Base-by-base conservation (phyloP, 2,329 filamentous ascomycete genomes). In the Chaetomiaceae sp. region DNA sequence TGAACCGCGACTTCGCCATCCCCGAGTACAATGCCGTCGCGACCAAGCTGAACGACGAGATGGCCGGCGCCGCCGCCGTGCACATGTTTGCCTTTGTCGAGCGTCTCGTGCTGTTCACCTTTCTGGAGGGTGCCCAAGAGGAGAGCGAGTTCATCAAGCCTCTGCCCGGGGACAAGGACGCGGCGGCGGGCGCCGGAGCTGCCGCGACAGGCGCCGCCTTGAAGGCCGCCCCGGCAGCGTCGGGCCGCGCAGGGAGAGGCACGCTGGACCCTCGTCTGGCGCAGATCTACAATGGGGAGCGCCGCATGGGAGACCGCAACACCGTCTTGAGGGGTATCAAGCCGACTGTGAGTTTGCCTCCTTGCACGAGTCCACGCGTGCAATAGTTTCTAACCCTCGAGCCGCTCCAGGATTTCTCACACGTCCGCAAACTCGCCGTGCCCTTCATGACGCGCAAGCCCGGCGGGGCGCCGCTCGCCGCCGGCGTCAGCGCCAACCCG, bases 121-220 rank as follows among this genome's bases (percentile, higher is more conserved):
- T 90, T 89, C 75, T 99, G 48, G 89, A 92, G 64, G 91, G 92
- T 34, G 89, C 89, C 43, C 87, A 86, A 44, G 88, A 91, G 65
- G 89, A 95, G 64, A 92, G 86, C 68, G 92, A 97, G 67, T 93
- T 91, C 66, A 96, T 99, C 71, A 90, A 87, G 68, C 85, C 89
- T 8, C 69, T 95, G 44, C 86, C 86, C 21, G 84, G 83, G 19
- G 86, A 85, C 53, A 72, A 78, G 57, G 77, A 78, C 20, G 54
- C 45, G 17, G 48, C 44, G 16, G 68, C 70, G 13, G 63, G 69
- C 2, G 69, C 69, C 5, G 49, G 49, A 25, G 70, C 70, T n/a
- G 63, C 70, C 1, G 68, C 70, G 9, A 44, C 52, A 51, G 63
- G 66, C 1, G 66, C 67, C 54, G 16, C 66, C 64, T 65, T 65